Percentiles rank a stretch among this genome's conserved stretches.
Evolutionary conservation across 1,284 basidiomycete species (phyloP).

Genomic region (Amylostereum areolatum): DNA sequence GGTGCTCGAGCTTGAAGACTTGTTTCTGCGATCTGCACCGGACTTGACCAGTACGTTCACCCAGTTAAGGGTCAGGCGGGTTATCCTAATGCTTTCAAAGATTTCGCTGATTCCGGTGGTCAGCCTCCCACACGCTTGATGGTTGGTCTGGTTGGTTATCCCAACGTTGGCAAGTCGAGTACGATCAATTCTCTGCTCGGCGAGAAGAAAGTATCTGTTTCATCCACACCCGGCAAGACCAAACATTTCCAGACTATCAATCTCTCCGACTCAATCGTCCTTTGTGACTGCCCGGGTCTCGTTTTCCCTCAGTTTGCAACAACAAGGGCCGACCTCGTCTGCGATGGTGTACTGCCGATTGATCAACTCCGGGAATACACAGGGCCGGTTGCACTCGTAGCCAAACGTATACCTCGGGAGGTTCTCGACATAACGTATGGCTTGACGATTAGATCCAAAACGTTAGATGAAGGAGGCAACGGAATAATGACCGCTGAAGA

Average conservation of each 20-base stretch:
- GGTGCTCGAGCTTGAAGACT: slow-evolving; percentile 85
- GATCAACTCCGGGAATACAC: slow-evolving; percentile 97
- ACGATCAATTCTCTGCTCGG: slow-evolving; percentile 96
- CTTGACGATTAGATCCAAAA: slow-evolving; percentile 64
- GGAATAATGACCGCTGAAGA: slow-evolving; percentile 78
- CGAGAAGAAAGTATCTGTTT: slow-evolving; percentile 96
- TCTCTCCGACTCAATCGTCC: slow-evolving; percentile 78
- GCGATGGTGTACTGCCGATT: slow-evolving; percentile 96
- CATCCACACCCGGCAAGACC: slow-evolving; percentile 96
- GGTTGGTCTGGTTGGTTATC: slow-evolving; percentile 96
- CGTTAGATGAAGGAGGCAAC: slow-evolving; percentile 82
- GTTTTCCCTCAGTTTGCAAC: slow-evolving; percentile 98
- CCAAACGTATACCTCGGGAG: slow-evolving; percentile 74
- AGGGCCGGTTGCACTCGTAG: slow-evolving; percentile 80
- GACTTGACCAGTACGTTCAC: slow-evolving; percentile 57
- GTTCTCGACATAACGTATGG: slow-evolving; percentile 91
- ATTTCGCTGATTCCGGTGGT: slow-evolving; percentile 60
- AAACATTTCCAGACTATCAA: slow-evolving; percentile 99
- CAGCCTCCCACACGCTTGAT: slow-evolving; percentile 66
- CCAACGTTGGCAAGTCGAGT: slow-evolving; percentile 97
- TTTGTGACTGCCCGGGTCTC: slow-evolving; percentile 99
- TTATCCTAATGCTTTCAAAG: no score
- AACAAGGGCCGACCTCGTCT: slow-evolving; percentile 92
- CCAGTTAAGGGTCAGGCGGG: no score
- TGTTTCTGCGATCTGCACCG: slow-evolving; percentile 79